phyloP scores from a whole-genome alignment of 2,329 filamentous ascomycete genomes.

The Trichoderma hamatum region DNA sequence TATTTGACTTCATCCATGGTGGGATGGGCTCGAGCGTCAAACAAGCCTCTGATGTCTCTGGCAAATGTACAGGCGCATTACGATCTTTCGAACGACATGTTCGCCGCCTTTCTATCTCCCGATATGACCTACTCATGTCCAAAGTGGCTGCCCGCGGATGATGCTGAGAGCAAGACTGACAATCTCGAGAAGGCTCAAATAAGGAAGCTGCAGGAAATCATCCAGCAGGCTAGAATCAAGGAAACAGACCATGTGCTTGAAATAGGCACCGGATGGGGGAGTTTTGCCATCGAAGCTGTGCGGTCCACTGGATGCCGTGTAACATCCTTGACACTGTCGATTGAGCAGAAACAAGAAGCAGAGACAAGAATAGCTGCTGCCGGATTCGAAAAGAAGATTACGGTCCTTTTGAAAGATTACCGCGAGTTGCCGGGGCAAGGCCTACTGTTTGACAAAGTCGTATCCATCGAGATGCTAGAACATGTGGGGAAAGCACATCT shows the following conservation, averaged over 20 bases:
- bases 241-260: conserved; percentile 70
- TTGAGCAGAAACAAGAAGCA: conserved; percentile 69
- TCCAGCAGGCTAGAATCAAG: conserved; percentile 66
- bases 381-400: conserved; percentile 62
- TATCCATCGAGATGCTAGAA: conserved; percentile 79
- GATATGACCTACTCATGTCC: conserved; percentile 79
- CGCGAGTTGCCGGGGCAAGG: conserved; percentile 59
- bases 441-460: conserved; percentile 67
- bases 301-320: conserved; percentile 67
- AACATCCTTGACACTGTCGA: conserved; percentile 68
- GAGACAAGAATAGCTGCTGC: conserved; percentile 65
- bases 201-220: conserved; percentile 67
- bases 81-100: conserved; percentile 77
- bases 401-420: conserved; percentile 71
- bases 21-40: conserved; percentile 59
- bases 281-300: conserved; percentile 71
- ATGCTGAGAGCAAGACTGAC: conserved; percentile 48
- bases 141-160: conserved; percentile 53
- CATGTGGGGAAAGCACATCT: conserved; percentile 71
- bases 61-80: conserved; percentile 74
- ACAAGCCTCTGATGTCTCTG: conserved; percentile 60
- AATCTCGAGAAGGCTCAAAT: conserved; percentile 67
- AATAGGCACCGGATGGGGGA: conserved; percentile 77
- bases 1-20: conserved; percentile 60
- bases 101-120: conserved; percentile 70